Evolutionary conservation across 768 basidiomycete species (phyloP), one percentile per base, ranked within the genome.

Genomic region (Pisolithus microcarpus): DNA sequence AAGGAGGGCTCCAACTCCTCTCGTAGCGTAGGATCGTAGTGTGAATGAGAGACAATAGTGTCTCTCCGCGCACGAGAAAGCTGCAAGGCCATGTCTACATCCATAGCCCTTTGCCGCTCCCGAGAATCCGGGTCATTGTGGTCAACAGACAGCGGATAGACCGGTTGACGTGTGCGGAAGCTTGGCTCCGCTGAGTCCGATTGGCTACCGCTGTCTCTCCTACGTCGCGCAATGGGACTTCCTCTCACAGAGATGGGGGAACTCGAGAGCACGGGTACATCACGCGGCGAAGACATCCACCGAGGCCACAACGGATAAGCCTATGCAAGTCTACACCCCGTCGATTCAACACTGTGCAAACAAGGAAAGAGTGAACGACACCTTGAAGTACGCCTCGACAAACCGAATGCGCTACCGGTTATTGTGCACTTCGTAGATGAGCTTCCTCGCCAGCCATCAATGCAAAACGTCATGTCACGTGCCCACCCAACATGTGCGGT

Each of bases 61-160:
- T 82, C 82, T 53, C 84, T 74, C 19, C 88, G 78, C 1, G 85
- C 87, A 19, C 80, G 75, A 21, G 84, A 86, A 38, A 87, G 78
- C 30, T 87, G 85, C 63, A 89, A 77, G 48, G 87, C 90, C 87
- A 91, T 91, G 60, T 94, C 92, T 0, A 89, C 89, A 60, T 97
- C 94, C 85, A 96, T 89, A 6, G 90, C 83, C 34, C 87, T 79
- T 72, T 97, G 93, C 18, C 93, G 81, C 66, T 96, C 92, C 49
- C 84, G 75, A 18, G 80, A 81, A 48, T 87, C 80, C 0, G 85
- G 81, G 61, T 89, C 84, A 71, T 83, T 76, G 9, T 76, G 78
- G 62, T 88, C 82, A 53, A 78, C 76, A 8, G 85, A 75, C 39
- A 85, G 78, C 1, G 69, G 63, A 15, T 85, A 66, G 3, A 80